phyloP scores from a whole-genome alignment of 2,329 filamentous ascomycete species.

The Talaromyces marneffei region DNA sequence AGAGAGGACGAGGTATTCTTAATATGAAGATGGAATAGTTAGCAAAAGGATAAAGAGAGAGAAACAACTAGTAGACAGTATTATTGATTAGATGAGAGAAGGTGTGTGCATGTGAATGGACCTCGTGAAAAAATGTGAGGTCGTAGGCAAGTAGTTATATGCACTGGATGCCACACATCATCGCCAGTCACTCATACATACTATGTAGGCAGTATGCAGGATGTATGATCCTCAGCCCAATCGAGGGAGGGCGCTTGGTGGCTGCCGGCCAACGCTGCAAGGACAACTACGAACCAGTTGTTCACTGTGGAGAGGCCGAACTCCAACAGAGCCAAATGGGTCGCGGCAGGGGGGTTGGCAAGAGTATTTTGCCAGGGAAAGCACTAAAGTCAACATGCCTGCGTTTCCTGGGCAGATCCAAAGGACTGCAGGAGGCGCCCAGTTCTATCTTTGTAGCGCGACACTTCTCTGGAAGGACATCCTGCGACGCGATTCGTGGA shows the following conservation, averaged over 20 bases:
- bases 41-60: constrained; percentile 18
- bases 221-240: constrained; percentile 11
- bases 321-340: constrained; percentile 12
- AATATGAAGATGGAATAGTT: not conserved
- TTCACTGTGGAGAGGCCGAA: constrained; percentile 17
- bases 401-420: not conserved
- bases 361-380: not conserved
- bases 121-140: constrained; percentile 28
- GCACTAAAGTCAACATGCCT: constrained; percentile 3
- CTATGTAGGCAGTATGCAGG: not conserved
- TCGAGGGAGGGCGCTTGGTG: constrained; percentile 14
- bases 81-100: constrained; percentile 7
- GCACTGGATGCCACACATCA: constrained; percentile 22
- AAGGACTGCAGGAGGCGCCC: constrained; percentile 6
- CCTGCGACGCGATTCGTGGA: constrained; percentile 2
- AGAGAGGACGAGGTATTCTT: not conserved
- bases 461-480: not conserved
- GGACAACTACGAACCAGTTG: constrained; percentile 18
- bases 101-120: constrained; percentile 27
- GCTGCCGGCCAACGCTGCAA: constrained; percentile 17
- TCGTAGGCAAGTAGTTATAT: constrained; percentile 22
- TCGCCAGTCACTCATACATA: not conserved
- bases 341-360: constrained; percentile 15
- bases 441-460: constrained; percentile 7
- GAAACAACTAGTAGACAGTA: constrained; percentile 16